Evolutionary conservation across 148 eudicot genomes (phyloP).

Genomic region (Rhododendron henanense): DNA sequence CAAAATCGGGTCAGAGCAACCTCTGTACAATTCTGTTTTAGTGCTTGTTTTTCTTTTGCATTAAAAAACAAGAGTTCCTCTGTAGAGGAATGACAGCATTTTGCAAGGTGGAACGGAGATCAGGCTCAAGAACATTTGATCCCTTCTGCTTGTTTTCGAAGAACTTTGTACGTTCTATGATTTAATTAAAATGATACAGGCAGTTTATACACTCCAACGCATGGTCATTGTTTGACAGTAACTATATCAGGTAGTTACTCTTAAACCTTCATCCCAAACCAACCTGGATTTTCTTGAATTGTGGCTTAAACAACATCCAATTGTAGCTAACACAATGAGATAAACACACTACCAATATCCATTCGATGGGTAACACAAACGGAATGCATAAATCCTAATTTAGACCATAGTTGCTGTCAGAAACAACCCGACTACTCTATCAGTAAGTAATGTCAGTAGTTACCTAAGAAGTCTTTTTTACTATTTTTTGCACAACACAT

Average conservation of each 20-base stretch:
- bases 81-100: not conserved
- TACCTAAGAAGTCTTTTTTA: not conserved
- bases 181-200: not conserved
- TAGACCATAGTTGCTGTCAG: not conserved
- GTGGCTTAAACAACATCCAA: not conserved
- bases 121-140: not conserved
- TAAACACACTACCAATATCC: not conserved
- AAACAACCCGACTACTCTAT: not conserved
- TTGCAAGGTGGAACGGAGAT: not conserved
- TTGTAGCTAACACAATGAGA: not conserved
- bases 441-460: not conserved
- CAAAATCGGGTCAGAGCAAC: not conserved
- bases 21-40: not conserved
- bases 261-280: not conserved
- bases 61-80: not conserved
- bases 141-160: not conserved
- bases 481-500: not conserved
- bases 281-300: not conserved
- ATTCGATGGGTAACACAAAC: not conserved
- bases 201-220: not conserved
- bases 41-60: not conserved
- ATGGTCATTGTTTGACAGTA: not conserved
- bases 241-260: not conserved
- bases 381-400: not conserved
- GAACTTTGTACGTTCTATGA: not conserved